Percentiles rank a stretch among this genome's conserved stretches.
These are phyloP conservation scores for Boletellus ananiceps DNA, from an alignment of 768 basidiomycete species.

Conservation along the genomic window DNA sequence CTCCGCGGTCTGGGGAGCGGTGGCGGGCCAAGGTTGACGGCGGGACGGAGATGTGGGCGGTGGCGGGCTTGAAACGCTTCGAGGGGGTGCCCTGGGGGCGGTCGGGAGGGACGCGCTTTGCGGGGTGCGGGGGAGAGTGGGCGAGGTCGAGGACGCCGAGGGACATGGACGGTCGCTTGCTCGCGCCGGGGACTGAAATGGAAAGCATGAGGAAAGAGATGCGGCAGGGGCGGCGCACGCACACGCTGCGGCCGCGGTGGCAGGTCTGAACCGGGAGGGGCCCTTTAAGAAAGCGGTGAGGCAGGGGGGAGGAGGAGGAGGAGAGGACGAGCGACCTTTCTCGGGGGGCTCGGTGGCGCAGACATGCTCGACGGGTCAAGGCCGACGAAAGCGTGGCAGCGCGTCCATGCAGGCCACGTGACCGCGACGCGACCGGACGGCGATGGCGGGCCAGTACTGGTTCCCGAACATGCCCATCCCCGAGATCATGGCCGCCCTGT, in stretches of 20 bases:
- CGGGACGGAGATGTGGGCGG: slow-evolving; percentile 23
- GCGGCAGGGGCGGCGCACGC: not conserved
- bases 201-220: slow-evolving; percentile 4
- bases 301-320: not conserved
- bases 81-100: slow-evolving; percentile 7
- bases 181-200: slow-evolving; percentile 38
- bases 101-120: slow-evolving; percentile 32
- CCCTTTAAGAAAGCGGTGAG: not conserved
- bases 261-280: slow-evolving; percentile 47
- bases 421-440: slow-evolving; percentile 18
- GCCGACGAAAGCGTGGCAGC: slow-evolving; percentile 12
- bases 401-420: slow-evolving; percentile 24
- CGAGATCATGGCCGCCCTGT: slow-evolving; percentile 62
- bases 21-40: slow-evolving; percentile 4
- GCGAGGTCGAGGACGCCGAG: slow-evolving; percentile 14
- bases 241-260: slow-evolving; percentile 18
- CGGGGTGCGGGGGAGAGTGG: slow-evolving; percentile 17
- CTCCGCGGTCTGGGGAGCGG: slow-evolving; percentile 12
- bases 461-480: slow-evolving; percentile 62
- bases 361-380: slow-evolving; percentile 1
- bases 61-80: slow-evolving; percentile 33
- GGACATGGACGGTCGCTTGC: slow-evolving; percentile 22
- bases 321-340: slow-evolving; percentile 8
- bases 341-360: not conserved
- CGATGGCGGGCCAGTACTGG: slow-evolving; percentile 41